These are phyloP conservation scores for Pseudogymnoascus sp. DNA, from an alignment of 2,329 filamentous ascomycete species.

Conservation along the genomic window DNA sequence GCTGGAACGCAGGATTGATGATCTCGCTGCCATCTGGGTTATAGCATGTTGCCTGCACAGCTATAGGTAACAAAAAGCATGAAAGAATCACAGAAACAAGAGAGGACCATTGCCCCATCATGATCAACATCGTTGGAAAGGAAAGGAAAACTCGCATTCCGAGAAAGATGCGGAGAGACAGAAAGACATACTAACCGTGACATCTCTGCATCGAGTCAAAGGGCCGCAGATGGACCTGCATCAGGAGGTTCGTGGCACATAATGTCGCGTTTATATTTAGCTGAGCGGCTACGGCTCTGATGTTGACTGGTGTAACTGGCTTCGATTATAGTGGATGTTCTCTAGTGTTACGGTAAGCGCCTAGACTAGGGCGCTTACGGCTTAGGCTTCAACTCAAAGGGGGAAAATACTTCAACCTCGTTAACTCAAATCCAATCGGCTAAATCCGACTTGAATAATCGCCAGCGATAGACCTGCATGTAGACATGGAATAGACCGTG, in stretches of 20 bases:
- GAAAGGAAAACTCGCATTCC: background rate
- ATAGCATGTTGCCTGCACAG: background rate
- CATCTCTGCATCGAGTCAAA: background rate
- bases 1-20: constrained; percentile 1
- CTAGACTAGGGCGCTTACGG: background rate
- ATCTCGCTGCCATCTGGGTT: constrained; percentile 6
- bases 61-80: background rate
- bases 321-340: background rate
- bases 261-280: background rate
- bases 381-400: background rate
- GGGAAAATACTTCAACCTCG: background rate
- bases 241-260: background rate
- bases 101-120: background rate
- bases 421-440: background rate
- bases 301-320: background rate
- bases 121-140: background rate
- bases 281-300: background rate
- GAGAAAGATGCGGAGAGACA: background rate
- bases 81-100: background rate
- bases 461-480: background rate
- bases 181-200: background rate
- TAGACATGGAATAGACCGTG: background rate
- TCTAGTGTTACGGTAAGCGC: background rate
- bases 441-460: background rate
- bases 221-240: background rate